phyloP scores from a whole-genome alignment of 345 rosid genomes.

The Erodium maritimum region DNA sequence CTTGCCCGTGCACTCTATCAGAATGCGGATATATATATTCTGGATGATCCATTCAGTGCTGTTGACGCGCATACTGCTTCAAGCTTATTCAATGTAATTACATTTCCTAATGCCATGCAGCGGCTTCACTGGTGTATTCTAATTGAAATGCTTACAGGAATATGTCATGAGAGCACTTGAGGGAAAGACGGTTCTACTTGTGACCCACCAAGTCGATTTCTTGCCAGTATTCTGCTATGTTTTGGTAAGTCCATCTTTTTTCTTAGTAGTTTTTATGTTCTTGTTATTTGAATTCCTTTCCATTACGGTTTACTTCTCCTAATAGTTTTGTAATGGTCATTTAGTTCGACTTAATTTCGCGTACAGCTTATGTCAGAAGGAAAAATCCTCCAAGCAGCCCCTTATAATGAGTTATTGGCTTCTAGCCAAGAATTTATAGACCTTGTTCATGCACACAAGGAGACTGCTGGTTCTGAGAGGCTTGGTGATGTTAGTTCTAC shows the following conservation, averaged over 20 bases:
- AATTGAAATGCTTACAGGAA: slow-evolving; percentile 40
- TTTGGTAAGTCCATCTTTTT: slow-evolving; percentile 51
- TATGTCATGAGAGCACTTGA: slow-evolving; percentile 70
- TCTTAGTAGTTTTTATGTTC: neutral
- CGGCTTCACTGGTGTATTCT: slow-evolving; percentile 8
- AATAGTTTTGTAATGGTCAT: too few relatives aligned
- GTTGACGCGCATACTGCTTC: slow-evolving; percentile 98
- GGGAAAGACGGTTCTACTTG: slow-evolving; percentile 64
- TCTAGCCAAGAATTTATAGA: slow-evolving; percentile 65
- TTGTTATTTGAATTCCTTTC: too few relatives aligned
- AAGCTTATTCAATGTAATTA: slow-evolving; percentile 64
- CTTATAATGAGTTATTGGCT: slow-evolving; percentile 53
- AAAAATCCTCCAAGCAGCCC: slow-evolving; percentile 56
- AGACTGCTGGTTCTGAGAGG: slow-evolving; percentile 81
- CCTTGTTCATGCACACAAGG: slow-evolving; percentile 86
- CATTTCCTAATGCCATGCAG: neutral
- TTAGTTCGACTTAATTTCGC: slow-evolving; percentile 8
- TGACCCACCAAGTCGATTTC: slow-evolving; percentile 97
- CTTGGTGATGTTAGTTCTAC: slow-evolving; percentile 27
- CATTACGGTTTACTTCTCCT: too few relatives aligned
- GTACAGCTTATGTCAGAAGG: slow-evolving; percentile 85
- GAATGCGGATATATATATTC: slow-evolving; percentile 75
- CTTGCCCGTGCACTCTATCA: slow-evolving; percentile 96
- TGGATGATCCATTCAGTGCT: slow-evolving; percentile 96
- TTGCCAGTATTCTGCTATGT: slow-evolving; percentile 79